A percentile compares a stretch with the other conserved stretches of the same genome.
phyloP scores from a whole-genome alignment of 129 eudicot genomes.

The Chrysanthemum makinoi region DNA sequence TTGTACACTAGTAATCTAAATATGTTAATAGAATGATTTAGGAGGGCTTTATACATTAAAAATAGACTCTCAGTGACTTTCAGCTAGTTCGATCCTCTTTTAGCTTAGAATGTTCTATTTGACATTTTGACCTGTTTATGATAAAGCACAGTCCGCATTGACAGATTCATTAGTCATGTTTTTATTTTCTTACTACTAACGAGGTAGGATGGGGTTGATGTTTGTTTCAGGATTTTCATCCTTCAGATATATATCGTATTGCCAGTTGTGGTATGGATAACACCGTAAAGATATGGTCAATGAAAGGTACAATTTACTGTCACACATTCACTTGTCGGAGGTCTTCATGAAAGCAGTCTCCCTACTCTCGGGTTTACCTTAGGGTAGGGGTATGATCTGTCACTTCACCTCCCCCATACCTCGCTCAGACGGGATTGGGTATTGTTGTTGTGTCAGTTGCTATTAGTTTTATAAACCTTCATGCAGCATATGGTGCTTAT shows the following conservation, averaged over 20 bases:
- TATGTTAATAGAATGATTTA: too few relatives aligned
- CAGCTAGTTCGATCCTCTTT: too few relatives aligned
- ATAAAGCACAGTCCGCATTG: not conserved
- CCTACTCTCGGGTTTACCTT: not conserved
- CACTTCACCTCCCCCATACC: too few relatives aligned
- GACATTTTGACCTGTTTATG: too few relatives aligned
- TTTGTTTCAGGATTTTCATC: constrained; percentile 85
- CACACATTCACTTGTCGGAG: not conserved
- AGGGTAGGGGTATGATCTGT: not conserved
- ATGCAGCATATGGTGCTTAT: too few relatives aligned
- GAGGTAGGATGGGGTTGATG: constrained; percentile 6
- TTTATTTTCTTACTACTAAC: not conserved
- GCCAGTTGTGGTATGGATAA: constrained; percentile 99
- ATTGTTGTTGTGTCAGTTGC: too few relatives aligned
- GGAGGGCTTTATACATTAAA: too few relatives aligned
- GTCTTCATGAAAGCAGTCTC: constrained; percentile 4
- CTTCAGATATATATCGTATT: constrained; percentile 92
- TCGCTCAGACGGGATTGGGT: too few relatives aligned
- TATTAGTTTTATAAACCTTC: too few relatives aligned
- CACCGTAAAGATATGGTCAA: constrained; percentile 95
- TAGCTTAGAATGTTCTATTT: too few relatives aligned
- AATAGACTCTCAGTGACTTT: too few relatives aligned
- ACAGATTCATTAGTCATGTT: not conserved
- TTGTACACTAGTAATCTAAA: too few relatives aligned
- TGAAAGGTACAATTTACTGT: constrained; percentile 65